Evolutionary conservation across 2,329 filamentous ascomycete genomes (phyloP).

Genomic region (Madurella mycetomatis): DNA sequence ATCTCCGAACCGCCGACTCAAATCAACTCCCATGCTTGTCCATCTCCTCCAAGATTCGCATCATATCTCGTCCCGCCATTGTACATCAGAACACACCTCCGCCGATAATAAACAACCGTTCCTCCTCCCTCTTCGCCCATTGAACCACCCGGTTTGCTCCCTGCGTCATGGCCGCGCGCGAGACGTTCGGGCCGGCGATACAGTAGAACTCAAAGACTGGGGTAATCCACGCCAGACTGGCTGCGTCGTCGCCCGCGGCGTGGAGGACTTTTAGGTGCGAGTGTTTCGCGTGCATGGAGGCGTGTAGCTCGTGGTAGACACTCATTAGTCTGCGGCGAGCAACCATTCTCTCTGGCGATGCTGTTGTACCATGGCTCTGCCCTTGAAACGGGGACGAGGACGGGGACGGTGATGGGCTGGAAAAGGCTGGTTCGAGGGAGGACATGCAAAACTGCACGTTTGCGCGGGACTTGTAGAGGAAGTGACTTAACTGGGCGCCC

Average conservation of each 20-base stretch:
- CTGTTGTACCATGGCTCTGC: neutral
- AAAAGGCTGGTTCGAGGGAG: slow-evolving; percentile 66
- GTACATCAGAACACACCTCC: slow-evolving; percentile 70
- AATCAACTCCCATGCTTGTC: neutral
- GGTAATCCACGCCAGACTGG: slow-evolving; percentile 85
- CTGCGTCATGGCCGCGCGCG: slow-evolving; percentile 65
- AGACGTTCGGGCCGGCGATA: slow-evolving; percentile 72
- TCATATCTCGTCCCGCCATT: neutral
- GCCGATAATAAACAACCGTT: slow-evolving; percentile 92
- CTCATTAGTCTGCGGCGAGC: slow-evolving; percentile 70
- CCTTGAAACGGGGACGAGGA: neutral
- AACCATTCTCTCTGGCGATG: slow-evolving; percentile 39
- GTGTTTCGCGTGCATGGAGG: slow-evolving; percentile 77
- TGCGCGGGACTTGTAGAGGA: slow-evolving; percentile 88
- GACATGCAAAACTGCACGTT: slow-evolving; percentile 98
- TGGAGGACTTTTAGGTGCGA: slow-evolving; percentile 85
- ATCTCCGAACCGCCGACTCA: too few species aligned
- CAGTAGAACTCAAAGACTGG: slow-evolving; percentile 92
- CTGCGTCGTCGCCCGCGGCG: slow-evolving; percentile 66
- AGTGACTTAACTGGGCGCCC: slow-evolving; percentile 78
- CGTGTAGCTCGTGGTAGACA: slow-evolving; percentile 80
- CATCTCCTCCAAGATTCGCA: neutral
- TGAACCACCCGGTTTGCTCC: slow-evolving; percentile 85
- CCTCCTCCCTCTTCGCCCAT: slow-evolving; percentile 89
- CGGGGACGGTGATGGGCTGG: neutral